Base-by-base conservation (phyloP, 1,284 basidiomycete species). In the Schizophyllum amplum region DNA sequence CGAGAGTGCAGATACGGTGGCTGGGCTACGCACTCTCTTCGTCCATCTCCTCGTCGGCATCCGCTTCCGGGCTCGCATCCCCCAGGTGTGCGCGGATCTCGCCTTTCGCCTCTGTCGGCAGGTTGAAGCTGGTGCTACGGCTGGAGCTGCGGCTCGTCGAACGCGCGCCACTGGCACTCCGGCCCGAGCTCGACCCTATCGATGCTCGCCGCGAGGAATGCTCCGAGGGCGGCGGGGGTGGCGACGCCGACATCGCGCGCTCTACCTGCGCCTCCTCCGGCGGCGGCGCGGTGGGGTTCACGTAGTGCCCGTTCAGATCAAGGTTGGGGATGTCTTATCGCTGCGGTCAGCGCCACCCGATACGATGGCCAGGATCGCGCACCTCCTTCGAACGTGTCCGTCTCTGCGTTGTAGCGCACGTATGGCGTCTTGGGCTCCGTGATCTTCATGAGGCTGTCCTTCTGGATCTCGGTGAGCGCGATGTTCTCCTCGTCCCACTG, bases 391-490 rank as follows among this genome's bases (percentile, higher is more conserved):
- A 94, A 74, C 57, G 83, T 80, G 68, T 94, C 92, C 48, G 88
- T 89, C 69, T 90, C 86, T 0, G 91, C 82, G 65, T 94, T 91
- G 70, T 94, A 94, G 60, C 91, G 79, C 55, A 96, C 92, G 71
- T 89, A 96, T 0, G 93, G 93, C n/a, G 93, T 96, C 81, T 96
- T 96, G 54, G 93, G 93, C 68, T 96, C 93, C 4, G 90, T 93
- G 67, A 96, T 96, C 83, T 94, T 96, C 92, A 95, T 96, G 67
- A 92, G 76, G 64, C 90, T 93, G 67, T 95, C 92, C 71, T 94
- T 94, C 76, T 90, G 84, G 63, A 92, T 86, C 72, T 96, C 93
- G 0, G 92, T 95, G 65, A 91, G 72, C 24, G 91, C 90, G 52
- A 96, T 79, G 67, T 95, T 96, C 69, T 85, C 88, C 68, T 96